phyloP scores from a whole-genome alignment of 495 filamentous ascomycete genomes.

The Aspergillus sparsus region DNA sequence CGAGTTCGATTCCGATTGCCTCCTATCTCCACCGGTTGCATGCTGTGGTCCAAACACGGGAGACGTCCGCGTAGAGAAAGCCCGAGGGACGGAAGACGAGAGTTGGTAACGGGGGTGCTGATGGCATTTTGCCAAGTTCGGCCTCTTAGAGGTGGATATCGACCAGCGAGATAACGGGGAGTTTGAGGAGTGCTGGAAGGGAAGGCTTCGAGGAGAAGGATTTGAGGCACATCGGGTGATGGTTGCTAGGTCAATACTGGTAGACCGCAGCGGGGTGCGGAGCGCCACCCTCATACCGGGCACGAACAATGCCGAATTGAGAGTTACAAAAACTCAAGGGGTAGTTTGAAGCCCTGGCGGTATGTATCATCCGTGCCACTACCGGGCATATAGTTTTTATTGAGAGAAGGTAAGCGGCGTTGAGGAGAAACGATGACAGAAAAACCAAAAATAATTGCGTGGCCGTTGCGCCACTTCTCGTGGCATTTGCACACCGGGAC shows the following conservation, averaged over 20 bases:
- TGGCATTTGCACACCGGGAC: constrained; percentile 16
- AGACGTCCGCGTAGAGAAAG: constrained; percentile 18
- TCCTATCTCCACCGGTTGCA: constrained; percentile 14
- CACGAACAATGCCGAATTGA: constrained; percentile 23
- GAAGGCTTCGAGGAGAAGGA: constrained; percentile 9
- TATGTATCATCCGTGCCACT: constrained; percentile 17
- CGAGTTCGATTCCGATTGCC: constrained; percentile 22
- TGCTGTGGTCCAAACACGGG: constrained; percentile 23
- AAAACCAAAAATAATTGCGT: constrained; percentile 15
- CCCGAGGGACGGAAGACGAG: not conserved
- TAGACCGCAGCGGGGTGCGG: constrained; percentile 43
- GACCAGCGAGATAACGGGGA: constrained; percentile 9
- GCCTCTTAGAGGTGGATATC: constrained; percentile 2
- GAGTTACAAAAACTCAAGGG: constrained; percentile 21
- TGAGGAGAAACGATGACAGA: not conserved
- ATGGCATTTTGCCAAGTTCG: constrained; percentile 6
- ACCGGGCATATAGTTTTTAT: constrained; percentile 5
- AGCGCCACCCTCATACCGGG: constrained; percentile 44
- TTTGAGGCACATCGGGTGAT: constrained; percentile 31
- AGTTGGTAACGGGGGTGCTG: not conserved
- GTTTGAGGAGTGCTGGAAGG: constrained; percentile 15
- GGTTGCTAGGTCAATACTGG: constrained; percentile 36
- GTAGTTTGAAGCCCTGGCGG: not conserved
- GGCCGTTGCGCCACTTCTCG: constrained; percentile 9
- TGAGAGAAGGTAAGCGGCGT: constrained; percentile 3